Base-by-base conservation (phyloP, 371 early-diverging fungal genomes). In the Umbelopsis sp. region DNA sequence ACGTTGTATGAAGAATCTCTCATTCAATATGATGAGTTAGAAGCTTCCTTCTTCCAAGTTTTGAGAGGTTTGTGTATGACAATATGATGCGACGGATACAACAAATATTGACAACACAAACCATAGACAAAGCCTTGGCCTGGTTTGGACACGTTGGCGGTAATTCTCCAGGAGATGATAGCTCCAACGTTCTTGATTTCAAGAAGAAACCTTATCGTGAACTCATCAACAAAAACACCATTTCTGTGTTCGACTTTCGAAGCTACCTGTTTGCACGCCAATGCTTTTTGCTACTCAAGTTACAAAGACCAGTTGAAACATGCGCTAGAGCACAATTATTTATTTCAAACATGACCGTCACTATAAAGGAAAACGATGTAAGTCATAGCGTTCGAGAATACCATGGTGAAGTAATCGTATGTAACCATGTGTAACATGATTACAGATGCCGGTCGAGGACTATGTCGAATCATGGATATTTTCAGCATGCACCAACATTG, bases 131-230 rank as follows among this genome's bases (percentile, higher is more conserved):
- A 76, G 94, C 85, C 70, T 80, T 85, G 71, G 86, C 96, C 45
- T 97, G 97, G 97, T 97, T 97, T 81, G 88, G 92, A 9, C 88
- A 86, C 71, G 96, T 97, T 80, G 97, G 97, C 48, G 96, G 93
- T 2, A 87, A 87, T 20, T 92, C 90, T 22, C 74, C 79, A 4
- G 92, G 90, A 5, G 97, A 97, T 71, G 97, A 97, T 72, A 88
- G 90, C 69, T 86, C 89, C n/a, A 92, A 94, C 70, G 80, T 96
- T 10, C 79, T 97, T 20, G 88, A 93, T 65, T 75, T 91, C 44
- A 80, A 83, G 41, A 85, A 85, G 45, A 96, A 95, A 76, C 89
- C 91, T 7, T 98, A 96, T 71, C 87, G 96, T 32, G 91, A 94
- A 41, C 77, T 89, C 80, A 95, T 97, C 72, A 87, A 91, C 63